Evolutionary conservation across 139 green algal genomes (phyloP), one percentile per base, ranked within the genome.

Genomic region (Chlorella vulgaris): DNA sequence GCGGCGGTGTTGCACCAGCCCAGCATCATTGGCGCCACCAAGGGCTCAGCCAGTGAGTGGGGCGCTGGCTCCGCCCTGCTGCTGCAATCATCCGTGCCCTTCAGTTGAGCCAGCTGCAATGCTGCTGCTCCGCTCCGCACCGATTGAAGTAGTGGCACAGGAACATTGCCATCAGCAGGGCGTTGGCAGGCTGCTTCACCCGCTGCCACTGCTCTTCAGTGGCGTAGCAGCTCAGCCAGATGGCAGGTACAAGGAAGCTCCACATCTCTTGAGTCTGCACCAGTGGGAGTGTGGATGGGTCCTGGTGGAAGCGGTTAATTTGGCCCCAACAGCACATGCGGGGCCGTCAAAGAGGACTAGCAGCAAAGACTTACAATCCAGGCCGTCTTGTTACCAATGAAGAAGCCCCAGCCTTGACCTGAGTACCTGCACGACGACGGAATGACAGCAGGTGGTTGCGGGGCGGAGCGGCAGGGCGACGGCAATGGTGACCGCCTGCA

Each of bases 61-160:
- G n/a, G n/a, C n/a, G n/a, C n/a, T n/a, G n/a, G n/a, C n/a, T n/a
- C n/a, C n/a, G n/a, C n/a, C n/a, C n/a, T n/a, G n/a, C n/a, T n/a
- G n/a, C n/a, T n/a, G n/a, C n/a, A n/a, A n/a, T n/a, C n/a, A n/a
- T n/a, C n/a, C n/a, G n/a, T n/a, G n/a, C n/a, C n/a, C n/a, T n/a
- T n/a, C n/a, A n/a, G n/a, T n/a, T n/a, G 13, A 55, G 47, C 47
- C 47, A 55, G 47, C 47, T 55, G 47, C 47, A 55, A 15, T 15
- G 47, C 47, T 55, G 13, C 13, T 10, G 13, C 10, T 10, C 13
- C 47, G 10, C 15, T 55, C 47, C 42, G 40, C 69, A 35, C 28
- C 86, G 69, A 43, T 86, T 43, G 38, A 88, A 58, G 70, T 90
- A 90, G 66, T 90, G 86, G 3, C 82, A 24, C 7, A 90, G 60